Base-by-base conservation (phyloP, 805 yeast genomes). In the Schwanniomyces yamadae region DNA sequence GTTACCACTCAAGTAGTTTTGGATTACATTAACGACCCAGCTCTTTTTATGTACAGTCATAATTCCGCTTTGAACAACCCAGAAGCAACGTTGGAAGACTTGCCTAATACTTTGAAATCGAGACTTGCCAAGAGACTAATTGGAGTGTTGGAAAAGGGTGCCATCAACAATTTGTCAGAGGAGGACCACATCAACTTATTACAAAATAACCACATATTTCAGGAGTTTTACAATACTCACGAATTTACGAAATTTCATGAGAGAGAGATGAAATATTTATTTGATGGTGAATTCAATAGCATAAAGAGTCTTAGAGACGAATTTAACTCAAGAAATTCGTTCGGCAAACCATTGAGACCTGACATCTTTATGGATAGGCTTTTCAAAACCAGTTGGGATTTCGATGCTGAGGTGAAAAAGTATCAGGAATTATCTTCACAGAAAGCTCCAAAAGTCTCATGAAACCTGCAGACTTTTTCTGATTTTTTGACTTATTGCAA, bases 191-290 rank as follows among this genome's bases (percentile, higher is more conserved):
- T 45, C 11, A 54, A 57, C 18, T 41, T 65, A 9, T 36, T 65
- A n/a, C 39, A 48, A 16, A 44, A 59, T 33, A 46, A 49, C 29
- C 36, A 39, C 16, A 37, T 63, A 13, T 50, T 65, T 28, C 52
- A 50, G 31, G 59, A 57, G 22, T 63, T 48, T 35, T 27, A 46
- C n/a, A 41, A 37, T 19, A 47, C 57, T 5, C 37, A 36, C 27
- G 37, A 52, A 14, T 45, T 52, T 31, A 59, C 70, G 1, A 39
- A 40, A n/a, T 44, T 45, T 28, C 71, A 65, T 44, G 50, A 48
- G 18, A 20, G 39, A 4, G 69, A 63, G 41, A 33, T 62, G 37
- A 30, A 41, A n/a, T 27, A 40, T 11, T 36, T 52, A n/a, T 14
- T 47, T 28, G 31, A 37, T 13, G 23, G 19, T 6, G 30, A 35